phyloP scores from a whole-genome alignment of 805 yeast genomes.

The Myxozyma mucilagina region DNA sequence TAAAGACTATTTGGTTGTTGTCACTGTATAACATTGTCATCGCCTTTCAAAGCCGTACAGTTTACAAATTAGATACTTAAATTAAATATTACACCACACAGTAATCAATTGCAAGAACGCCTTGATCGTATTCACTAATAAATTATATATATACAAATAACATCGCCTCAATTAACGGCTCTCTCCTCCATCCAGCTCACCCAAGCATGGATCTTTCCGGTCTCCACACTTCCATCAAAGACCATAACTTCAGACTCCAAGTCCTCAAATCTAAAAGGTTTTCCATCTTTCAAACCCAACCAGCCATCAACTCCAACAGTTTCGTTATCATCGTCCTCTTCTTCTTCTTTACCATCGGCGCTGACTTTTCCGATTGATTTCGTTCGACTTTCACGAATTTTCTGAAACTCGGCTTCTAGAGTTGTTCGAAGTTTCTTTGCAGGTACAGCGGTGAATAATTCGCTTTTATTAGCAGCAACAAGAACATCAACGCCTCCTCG shows the following conservation, averaged over 20 bases:
- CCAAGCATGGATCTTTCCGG: constrained; percentile 59
- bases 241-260: constrained; percentile 38
- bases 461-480: constrained; percentile 82
- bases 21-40: no score
- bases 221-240: constrained; percentile 68
- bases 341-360: constrained; percentile 10
- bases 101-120: no score
- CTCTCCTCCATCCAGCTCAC: constrained; percentile 77
- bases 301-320: constrained; percentile 11
- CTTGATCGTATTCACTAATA: neutral
- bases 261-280: constrained; percentile 18
- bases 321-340: constrained; percentile 4
- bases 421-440: constrained; percentile 56
- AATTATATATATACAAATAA: neutral
- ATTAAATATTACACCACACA: no score
- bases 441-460: constrained; percentile 80
- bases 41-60: no score
- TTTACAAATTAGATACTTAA: no score
- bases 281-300: constrained; percentile 16
- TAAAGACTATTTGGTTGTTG: no score
- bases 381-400: constrained; percentile 52
- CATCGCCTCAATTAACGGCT: constrained; percentile 52
- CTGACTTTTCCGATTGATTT: constrained; percentile 48
- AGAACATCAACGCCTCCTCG: constrained; percentile 62
- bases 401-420: constrained; percentile 64